A percentile compares a stretch with the other conserved stretches of the same genome.
Conservation (phyloP, 768 basidiomycete genomes). For the Serpula lacrymans region DNA sequence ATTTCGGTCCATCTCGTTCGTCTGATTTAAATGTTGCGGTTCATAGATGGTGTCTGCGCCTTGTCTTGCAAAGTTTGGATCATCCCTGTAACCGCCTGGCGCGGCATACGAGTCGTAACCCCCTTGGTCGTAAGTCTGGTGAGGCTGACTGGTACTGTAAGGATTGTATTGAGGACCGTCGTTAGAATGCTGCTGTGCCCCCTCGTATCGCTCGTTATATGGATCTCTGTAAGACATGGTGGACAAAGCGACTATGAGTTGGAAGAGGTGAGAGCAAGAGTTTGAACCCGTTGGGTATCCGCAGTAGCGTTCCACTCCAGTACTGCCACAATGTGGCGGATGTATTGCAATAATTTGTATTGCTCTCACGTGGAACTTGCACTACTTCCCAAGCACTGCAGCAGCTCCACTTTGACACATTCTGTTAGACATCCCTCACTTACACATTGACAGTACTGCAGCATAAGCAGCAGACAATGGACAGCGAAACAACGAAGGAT, state of each 20-base stretch:
- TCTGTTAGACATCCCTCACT: no score
- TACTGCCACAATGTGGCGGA: no score
- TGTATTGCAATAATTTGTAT: no score
- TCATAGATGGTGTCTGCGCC: slow-evolving; percentile 6
- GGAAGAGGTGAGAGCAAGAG: background rate
- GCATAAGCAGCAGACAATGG: no score
- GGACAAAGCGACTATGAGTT: background rate
- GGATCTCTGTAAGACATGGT: slow-evolving; percentile 51
- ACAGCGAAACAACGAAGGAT: no score
- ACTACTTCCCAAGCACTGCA: no score
- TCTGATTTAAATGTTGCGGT: slow-evolving; percentile 25
- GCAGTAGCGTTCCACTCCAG: slow-evolving; percentile 13
- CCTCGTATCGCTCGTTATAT: slow-evolving; percentile 36
- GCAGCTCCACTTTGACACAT: no score
- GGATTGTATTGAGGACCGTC: slow-evolving; percentile 41
- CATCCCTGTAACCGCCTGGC: slow-evolving; percentile 37
- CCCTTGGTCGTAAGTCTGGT: slow-evolving; percentile 52
- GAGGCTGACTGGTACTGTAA: slow-evolving; percentile 41
- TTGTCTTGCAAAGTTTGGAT: slow-evolving; percentile 22
- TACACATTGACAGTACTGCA: no score
- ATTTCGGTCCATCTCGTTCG: slow-evolving; percentile 38
- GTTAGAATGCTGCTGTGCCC: slow-evolving; percentile 28
- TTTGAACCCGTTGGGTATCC: background rate
- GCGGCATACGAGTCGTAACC: slow-evolving; percentile 27
- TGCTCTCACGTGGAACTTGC: no score